These are phyloP conservation scores for Ophiostoma populinum DNA, from an alignment of 2,329 filamentous ascomycete genomes.

Conservation along the genomic window DNA sequence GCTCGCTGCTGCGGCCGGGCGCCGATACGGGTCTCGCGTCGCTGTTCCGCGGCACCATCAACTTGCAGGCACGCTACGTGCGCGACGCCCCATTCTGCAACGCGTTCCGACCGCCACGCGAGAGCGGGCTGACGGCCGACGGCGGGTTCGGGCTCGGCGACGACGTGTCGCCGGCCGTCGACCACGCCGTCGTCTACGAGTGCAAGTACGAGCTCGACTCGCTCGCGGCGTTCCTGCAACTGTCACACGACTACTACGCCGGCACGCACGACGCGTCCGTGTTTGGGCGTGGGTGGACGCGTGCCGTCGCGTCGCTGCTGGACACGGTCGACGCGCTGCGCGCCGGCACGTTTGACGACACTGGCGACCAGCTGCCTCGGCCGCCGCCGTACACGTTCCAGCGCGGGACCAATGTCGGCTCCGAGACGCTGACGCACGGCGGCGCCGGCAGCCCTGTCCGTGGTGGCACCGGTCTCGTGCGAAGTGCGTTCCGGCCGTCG, in stretches of 20 bases:
- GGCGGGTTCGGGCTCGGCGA: constrained; percentile 17
- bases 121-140: constrained; percentile 23
- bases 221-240: constrained; percentile 55
- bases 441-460: constrained; percentile 59
- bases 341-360: constrained; percentile 43
- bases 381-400: constrained; percentile 50
- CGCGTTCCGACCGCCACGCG: constrained; percentile 60
- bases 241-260: constrained; percentile 54
- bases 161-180: constrained; percentile 24
- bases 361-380: constrained; percentile 31
- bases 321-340: constrained; percentile 45
- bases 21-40: constrained; percentile 31
- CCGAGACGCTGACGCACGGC: constrained; percentile 51
- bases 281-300: constrained; percentile 50
- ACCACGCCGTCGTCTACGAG: constrained; percentile 53
- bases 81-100: constrained; percentile 59
- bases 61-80: constrained; percentile 45
- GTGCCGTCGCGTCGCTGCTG: constrained; percentile 47
- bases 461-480: constrained; percentile 49
- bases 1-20: constrained; percentile 29
- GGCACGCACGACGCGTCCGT: constrained; percentile 48
- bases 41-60: constrained; percentile 45
- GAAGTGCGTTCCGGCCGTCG: constrained; percentile 62
- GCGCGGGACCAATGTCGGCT: constrained; percentile 46
- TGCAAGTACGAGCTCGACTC: constrained; percentile 79